Evolutionary conservation across 768 basidiomycete genomes (phyloP), one percentile per base, ranked within the genome.

Genomic region (Lyophyllum decastes): DNA sequence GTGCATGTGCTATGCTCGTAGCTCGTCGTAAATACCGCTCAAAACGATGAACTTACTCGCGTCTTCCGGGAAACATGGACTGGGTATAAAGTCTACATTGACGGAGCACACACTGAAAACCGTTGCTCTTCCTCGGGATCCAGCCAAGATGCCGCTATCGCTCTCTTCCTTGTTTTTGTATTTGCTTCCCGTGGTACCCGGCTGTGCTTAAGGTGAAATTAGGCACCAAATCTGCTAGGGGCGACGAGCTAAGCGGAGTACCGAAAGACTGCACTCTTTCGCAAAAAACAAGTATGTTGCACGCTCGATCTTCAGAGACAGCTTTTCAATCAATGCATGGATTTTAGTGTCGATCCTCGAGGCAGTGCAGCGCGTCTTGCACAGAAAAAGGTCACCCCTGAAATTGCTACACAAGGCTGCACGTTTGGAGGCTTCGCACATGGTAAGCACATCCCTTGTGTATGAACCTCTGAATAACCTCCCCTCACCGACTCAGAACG

Each of bases 141-240:
- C 24, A 11, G 22, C 17, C 25, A 25, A 49, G 16, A 62, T 62
- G 58, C 40, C 57, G 25, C 30, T 55, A 43, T 45, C 57, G 1
- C 54, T 56, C 40, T 60, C 64, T 25, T 66, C 71, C 2, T 65
- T 76, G 19, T 71, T 70, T 24, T 58, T 78, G 17, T 78, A 76
- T 59, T 76, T 76, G 22, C 70, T 78, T 46, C 76, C 76, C 19
- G 61, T 71, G 10, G 66, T 75, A 72, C 48, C 76, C 76, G 9
- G 50, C 57, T 17, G 54, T 61, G 9, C 34, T 61, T 51, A 76
- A 73, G 69, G 73, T 71, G 14, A 53, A 63, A 41, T 52, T 6
- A 26, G 24, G 33, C 52, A 50, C 21, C 11, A 46, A 14, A 57
- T 25, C n/a, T 52, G 24, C 6, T 30, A 1, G 24, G n/a, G n/a